Conservation (phyloP, 2,329 filamentous ascomycete genomes). For the Diaporthe helianthi region DNA sequence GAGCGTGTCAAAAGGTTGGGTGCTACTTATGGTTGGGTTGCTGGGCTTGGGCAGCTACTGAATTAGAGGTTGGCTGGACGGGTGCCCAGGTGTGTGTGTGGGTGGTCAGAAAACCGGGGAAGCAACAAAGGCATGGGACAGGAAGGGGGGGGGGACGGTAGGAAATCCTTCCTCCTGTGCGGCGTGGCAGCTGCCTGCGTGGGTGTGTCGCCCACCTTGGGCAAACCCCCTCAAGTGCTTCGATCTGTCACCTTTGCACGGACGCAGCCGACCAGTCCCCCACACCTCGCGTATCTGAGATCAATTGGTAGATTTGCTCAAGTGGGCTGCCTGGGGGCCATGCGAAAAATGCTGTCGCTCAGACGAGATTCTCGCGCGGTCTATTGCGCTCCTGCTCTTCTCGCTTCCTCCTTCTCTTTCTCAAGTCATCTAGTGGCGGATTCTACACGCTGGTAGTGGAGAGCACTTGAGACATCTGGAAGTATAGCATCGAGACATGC, state of each 20-base stretch:
- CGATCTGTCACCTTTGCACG: constrained; percentile 18
- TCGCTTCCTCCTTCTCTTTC: background rate
- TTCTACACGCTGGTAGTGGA: background rate
- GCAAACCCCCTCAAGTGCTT: background rate
- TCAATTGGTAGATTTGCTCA: background rate
- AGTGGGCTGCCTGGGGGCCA: constrained; percentile 21
- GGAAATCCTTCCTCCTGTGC: background rate
- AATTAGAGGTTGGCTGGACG: no score
- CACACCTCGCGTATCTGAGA: constrained; percentile 23
- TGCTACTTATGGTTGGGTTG: no score
- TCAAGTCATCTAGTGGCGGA: background rate
- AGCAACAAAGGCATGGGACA: background rate
- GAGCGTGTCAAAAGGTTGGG: no score
- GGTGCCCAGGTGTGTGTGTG: background rate
- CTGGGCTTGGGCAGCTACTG: no score
- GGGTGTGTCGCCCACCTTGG: background rate
- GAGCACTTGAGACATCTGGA: no score
- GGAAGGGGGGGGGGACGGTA: no score
- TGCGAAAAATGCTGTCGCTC: background rate
- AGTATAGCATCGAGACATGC: constrained; percentile 11
- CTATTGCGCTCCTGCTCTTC: background rate
- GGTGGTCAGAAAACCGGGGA: constrained; percentile 18
- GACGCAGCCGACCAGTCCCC: constrained; percentile 20
- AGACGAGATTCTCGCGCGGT: background rate
- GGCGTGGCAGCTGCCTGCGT: no score